Conservation (phyloP, 139 green algal genomes). For the Auxenochlorella pyrenoidosa region DNA sequence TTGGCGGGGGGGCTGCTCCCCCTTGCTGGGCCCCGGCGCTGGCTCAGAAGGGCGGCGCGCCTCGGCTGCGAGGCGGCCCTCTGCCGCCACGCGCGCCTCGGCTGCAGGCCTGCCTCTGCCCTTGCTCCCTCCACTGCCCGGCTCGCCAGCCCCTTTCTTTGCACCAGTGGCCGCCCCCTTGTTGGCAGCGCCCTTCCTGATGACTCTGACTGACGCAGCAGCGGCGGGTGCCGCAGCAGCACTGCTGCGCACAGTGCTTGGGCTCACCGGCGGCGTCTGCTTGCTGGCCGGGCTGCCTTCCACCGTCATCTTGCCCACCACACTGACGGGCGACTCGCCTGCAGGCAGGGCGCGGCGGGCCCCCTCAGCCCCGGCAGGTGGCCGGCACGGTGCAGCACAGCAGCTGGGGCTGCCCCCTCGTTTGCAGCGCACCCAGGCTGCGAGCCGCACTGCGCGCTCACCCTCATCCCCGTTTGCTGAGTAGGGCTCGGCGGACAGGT, state of each 20-base stretch:
- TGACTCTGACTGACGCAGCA: neutral
- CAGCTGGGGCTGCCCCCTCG: too few species aligned
- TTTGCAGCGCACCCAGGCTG: too few species aligned
- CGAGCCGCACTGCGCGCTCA: neutral
- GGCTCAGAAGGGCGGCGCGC: neutral
- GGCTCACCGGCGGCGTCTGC: neutral
- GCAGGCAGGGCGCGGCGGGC: neutral
- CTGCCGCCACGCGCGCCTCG: neutral
- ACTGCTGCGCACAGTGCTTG: neutral
- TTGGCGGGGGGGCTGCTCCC: too few species aligned
- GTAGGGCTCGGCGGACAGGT: slow-evolving; percentile 19
- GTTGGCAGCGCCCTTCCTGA: neutral
- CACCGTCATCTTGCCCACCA: slow-evolving; percentile 1
- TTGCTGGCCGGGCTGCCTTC: neutral
- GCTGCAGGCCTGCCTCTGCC: neutral
- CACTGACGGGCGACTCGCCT: neutral
- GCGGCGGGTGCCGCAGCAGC: neutral
- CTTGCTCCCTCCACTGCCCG: neutral
- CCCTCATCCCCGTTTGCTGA: slow-evolving; percentile 12
- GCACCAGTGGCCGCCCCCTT: neutral
- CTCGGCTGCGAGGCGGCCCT: neutral
- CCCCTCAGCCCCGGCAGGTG: too few species aligned
- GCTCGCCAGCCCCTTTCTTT: neutral
- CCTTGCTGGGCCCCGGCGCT: neutral
- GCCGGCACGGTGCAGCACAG: too few species aligned